A percentile compares a stretch with the other conserved stretches of the same genome.
Conservation (phyloP, 2,329 filamentous ascomycete species). For the Diaporthe caulivora region DNA sequence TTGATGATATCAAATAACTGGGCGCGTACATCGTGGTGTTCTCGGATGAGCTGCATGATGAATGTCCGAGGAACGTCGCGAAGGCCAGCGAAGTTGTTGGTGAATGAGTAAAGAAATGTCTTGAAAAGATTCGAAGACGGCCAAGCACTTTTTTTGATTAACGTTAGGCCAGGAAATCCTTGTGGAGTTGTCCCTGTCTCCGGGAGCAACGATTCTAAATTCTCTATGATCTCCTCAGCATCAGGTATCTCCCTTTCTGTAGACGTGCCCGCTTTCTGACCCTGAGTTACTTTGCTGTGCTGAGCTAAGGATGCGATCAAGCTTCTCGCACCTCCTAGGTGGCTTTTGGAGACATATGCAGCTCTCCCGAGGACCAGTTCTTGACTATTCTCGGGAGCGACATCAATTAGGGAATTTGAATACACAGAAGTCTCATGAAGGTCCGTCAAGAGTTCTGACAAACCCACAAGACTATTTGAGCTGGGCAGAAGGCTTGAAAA, state of each 20-base stretch:
- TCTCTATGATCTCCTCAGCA: background rate
- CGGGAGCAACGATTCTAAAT: background rate
- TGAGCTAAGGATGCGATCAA: background rate
- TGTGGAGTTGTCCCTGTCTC: background rate
- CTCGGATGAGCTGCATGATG: background rate
- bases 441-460: fast-evolving
- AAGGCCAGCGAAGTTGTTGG: background rate
- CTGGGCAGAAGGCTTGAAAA: background rate
- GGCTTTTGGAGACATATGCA: background rate
- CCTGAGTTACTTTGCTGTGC: background rate
- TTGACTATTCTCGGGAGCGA: no score
- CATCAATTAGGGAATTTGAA: background rate
- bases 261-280: fast-evolving
- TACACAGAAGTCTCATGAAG: no score
- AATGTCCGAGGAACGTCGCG: background rate
- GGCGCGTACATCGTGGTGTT: background rate
- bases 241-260: background rate
- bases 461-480: background rate
- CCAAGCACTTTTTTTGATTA: background rate
- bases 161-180: no score
- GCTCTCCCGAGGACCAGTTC: no score
- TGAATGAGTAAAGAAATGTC: background rate
- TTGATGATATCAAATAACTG: background rate
- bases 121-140: background rate
- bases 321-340: background rate